A percentile compares a stretch with the other conserved stretches of the same genome.
These are phyloP conservation scores for Metschnikowia proteae DNA, from an alignment of 805 yeast species.

Conservation along the genomic window DNA sequence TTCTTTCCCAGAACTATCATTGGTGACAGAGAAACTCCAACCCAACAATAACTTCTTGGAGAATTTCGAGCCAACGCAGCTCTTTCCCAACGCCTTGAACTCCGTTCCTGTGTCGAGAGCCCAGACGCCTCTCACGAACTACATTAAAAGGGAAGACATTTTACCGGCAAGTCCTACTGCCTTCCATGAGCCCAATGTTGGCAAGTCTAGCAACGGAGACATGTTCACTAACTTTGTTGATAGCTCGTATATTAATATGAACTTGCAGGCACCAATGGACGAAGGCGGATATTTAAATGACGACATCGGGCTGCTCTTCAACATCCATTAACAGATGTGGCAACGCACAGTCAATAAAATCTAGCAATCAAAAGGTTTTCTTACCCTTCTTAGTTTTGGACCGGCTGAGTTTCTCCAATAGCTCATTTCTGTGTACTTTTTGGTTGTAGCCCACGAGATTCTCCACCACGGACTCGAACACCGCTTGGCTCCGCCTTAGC, in stretches of 20 bases:
- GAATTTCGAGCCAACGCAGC: slow-evolving; percentile 54
- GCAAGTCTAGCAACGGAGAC: slow-evolving; percentile 13
- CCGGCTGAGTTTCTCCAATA: slow-evolving; percentile 31
- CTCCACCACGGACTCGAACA: slow-evolving; percentile 85
- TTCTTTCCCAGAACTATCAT: slow-evolving; percentile 51
- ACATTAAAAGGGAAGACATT: slow-evolving; percentile 5
- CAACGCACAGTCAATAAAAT: not conserved
- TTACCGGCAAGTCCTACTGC: slow-evolving; percentile 7
- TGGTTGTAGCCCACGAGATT: slow-evolving; percentile 90
- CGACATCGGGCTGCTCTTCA: slow-evolving; percentile 16
- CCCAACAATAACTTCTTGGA: slow-evolving; percentile 43
- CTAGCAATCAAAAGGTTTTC: slow-evolving; percentile 10
- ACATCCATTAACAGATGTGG: not conserved
- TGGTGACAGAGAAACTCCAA: slow-evolving; percentile 51
- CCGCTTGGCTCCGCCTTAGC: slow-evolving; percentile 59
- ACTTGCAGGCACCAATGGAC: slow-evolving; percentile 27
- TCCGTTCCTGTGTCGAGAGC: slow-evolving; percentile 37
- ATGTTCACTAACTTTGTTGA: slow-evolving; percentile 37
- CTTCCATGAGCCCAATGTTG: slow-evolving; percentile 5
- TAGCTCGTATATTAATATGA: slow-evolving; percentile 41
- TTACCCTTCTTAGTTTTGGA: slow-evolving; percentile 22
- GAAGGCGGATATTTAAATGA: slow-evolving; percentile 17
- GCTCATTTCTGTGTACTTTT: slow-evolving; percentile 55
- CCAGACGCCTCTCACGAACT: slow-evolving; percentile 27
- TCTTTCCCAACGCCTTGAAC: slow-evolving; percentile 43